phyloP scores from a whole-genome alignment of 2,329 filamentous ascomycete genomes.

The Exophiala bonariae region DNA sequence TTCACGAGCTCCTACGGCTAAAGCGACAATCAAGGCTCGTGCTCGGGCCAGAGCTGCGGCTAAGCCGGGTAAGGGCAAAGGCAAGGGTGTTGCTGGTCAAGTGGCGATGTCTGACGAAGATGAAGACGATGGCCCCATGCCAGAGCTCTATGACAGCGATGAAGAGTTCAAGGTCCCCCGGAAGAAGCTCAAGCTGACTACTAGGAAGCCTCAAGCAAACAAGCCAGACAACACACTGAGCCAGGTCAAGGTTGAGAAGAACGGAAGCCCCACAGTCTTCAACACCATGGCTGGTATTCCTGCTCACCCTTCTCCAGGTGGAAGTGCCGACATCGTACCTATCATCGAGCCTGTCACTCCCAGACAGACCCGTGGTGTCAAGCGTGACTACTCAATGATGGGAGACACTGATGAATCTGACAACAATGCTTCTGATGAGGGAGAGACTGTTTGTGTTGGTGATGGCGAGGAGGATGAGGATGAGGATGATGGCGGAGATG shows the following conservation, averaged over 20 bases:
- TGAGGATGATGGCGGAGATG: not conserved
- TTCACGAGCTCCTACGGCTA: no score
- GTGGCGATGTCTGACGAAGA: constrained; percentile 10
- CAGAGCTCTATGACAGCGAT: constrained; percentile 20
- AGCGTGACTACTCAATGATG: constrained; percentile 17
- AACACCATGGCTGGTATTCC: no score
- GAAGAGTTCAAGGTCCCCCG: no score
- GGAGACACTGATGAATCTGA: not conserved
- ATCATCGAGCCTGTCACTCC: constrained; percentile 3
- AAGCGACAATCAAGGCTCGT: no score
- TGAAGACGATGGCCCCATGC: constrained; percentile 12
- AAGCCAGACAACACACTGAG: no score
- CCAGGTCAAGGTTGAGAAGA: constrained; percentile 7
- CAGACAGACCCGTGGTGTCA: constrained; percentile 22
- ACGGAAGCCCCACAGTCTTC: not conserved
- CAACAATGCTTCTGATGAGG: not conserved
- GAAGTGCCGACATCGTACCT: not conserved
- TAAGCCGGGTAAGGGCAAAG: no score
- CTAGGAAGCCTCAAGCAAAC: no score
- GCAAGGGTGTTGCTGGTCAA: no score
- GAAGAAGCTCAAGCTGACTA: constrained; percentile 6
- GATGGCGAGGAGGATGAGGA: not conserved
- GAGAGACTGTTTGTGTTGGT: constrained; percentile 5
- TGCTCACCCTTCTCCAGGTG: no score
- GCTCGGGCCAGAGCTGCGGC: no score